Evolutionary conservation across 495 filamentous ascomycete species (phyloP).

Genomic region (Podospora conica): DNA sequence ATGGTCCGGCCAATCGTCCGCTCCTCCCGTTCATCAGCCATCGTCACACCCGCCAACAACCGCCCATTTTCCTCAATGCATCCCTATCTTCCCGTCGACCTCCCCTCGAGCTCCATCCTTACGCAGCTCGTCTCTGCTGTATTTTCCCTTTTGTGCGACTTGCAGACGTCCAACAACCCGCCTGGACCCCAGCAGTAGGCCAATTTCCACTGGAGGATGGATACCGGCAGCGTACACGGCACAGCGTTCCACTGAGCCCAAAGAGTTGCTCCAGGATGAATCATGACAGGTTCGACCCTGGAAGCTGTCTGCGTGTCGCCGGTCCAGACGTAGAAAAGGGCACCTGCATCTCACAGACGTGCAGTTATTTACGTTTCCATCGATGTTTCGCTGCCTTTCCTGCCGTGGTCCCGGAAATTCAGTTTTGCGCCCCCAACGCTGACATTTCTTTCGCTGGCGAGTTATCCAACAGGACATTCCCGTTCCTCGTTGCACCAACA

Average conservation of each 20-base stretch:
- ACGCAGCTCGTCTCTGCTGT: neutral
- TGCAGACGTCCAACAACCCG: neutral
- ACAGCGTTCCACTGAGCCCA: constrained; percentile 1
- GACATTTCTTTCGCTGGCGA: too few relatives aligned
- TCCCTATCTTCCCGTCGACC: too few relatives aligned
- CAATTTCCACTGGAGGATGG: neutral
- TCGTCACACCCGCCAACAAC: neutral
- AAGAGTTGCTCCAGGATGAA: neutral
- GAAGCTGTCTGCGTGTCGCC: neutral
- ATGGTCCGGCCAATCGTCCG: too few relatives aligned
- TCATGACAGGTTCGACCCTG: neutral
- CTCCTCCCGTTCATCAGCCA: too few relatives aligned
- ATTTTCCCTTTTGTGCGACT: neutral
- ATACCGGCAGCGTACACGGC: neutral
- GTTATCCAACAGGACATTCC: too few relatives aligned
- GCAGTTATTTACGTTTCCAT: neutral
- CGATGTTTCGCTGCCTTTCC: neutral
- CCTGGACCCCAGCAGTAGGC: neutral
- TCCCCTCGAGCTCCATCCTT: neutral
- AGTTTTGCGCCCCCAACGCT: neutral
- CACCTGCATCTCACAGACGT: neutral
- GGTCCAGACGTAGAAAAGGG: neutral
- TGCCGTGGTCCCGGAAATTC: too few relatives aligned
- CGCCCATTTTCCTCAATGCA: neutral
- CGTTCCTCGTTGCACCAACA: neutral